A percentile compares a stretch with the other conserved stretches of the same genome.
These are phyloP conservation scores for Solanum chmielewskii DNA, from an alignment of 257 asterid species.

Conservation along the genomic window DNA sequence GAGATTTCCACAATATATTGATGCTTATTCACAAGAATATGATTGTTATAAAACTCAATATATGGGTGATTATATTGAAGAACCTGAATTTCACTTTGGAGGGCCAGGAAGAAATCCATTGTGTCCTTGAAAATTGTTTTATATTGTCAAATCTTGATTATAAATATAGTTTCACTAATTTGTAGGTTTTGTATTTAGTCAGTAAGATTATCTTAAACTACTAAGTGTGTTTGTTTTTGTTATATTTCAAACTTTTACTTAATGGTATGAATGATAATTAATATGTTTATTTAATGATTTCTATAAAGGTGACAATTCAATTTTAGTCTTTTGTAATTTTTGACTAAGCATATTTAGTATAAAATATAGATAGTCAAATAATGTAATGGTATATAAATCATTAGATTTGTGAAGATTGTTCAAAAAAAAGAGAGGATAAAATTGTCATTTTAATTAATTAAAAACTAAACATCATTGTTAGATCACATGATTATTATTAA, in stretches of 20 bases:
- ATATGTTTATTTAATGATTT: background rate
- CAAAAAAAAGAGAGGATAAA: too few relatives aligned
- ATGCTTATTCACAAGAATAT: constrained; percentile 35
- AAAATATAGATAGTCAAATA: too few relatives aligned
- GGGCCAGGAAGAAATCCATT: constrained; percentile 41
- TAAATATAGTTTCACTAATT: background rate
- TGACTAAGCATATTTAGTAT: background rate
- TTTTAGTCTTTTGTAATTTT: background rate
- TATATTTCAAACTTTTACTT: too few relatives aligned
- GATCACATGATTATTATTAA: background rate
- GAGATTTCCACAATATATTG: constrained; percentile 24
- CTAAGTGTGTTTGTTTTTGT: too few relatives aligned
- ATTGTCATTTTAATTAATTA: background rate
- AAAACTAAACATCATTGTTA: background rate
- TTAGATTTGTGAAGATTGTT: too few relatives aligned
- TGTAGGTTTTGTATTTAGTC: background rate
- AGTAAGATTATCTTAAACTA: too few relatives aligned
- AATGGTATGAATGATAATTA: too few relatives aligned
- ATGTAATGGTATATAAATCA: too few relatives aligned
- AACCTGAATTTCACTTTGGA: constrained; percentile 66
- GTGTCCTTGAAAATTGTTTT: constrained; percentile 15
- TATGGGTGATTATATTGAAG: constrained; percentile 29
- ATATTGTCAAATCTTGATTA: background rate
- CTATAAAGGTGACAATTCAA: background rate
- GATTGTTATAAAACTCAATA: constrained; percentile 28